These are phyloP conservation scores for Talaromyces sp. DNA, from an alignment of 2,329 filamentous ascomycete genomes.

Conservation along the genomic window DNA sequence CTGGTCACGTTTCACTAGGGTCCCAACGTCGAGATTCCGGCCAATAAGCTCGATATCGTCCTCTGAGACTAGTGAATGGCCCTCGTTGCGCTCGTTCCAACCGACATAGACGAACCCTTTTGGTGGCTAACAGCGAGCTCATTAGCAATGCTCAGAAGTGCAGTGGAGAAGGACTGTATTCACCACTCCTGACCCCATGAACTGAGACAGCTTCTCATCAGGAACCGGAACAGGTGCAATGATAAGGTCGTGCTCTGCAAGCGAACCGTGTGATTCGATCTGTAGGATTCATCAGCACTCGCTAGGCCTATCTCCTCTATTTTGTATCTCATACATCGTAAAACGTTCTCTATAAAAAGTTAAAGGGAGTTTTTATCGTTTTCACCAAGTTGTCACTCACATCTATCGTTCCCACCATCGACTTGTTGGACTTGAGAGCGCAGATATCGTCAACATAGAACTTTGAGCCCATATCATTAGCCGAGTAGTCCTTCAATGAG, in stretches of 20 bases:
- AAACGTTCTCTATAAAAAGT: slow-evolving; percentile 7
- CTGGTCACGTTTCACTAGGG: slow-evolving; percentile 47
- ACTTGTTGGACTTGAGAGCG: slow-evolving; percentile 15
- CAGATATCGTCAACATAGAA: slow-evolving; percentile 18
- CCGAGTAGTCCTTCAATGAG: not conserved
- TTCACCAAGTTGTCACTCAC: slow-evolving; percentile 10
- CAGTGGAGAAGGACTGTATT: not conserved
- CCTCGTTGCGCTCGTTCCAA: slow-evolving; percentile 30
- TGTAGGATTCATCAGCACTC: not conserved
- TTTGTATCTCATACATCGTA: slow-evolving; percentile 7
- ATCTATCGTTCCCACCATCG: slow-evolving; percentile 14
- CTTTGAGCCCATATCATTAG: not conserved
- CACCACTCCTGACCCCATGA: slow-evolving; percentile 18
- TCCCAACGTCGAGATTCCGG: slow-evolving; percentile 49
- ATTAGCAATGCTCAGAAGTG: not conserved
- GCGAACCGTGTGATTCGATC: slow-evolving; percentile 17
- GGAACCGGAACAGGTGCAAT: slow-evolving; percentile 23
- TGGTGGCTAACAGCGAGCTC: slow-evolving; percentile 33
- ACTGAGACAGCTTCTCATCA: slow-evolving; percentile 20
- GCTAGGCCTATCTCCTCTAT: not conserved
- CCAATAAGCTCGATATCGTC: slow-evolving; percentile 47
- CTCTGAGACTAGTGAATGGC: slow-evolving; percentile 37
- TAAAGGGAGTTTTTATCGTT: not conserved
- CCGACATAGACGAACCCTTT: slow-evolving; percentile 47
- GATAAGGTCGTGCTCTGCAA: slow-evolving; percentile 26